Conservation (phyloP, 1,284 basidiomycete species). For the Trametes sp. region DNA sequence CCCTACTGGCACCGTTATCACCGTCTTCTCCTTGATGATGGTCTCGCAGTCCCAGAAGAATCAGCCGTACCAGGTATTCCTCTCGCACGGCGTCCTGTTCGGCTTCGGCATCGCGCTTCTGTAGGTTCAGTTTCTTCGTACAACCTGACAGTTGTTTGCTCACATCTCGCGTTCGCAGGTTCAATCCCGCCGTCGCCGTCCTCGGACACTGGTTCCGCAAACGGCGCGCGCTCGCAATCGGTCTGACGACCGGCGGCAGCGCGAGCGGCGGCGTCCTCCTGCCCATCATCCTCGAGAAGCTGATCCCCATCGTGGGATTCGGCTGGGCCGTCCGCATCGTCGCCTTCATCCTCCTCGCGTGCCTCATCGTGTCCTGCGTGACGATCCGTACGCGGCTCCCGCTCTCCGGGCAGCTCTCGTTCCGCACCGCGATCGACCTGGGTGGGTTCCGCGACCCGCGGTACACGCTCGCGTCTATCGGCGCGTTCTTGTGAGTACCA, state of each 20-base stretch:
- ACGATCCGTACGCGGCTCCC: slow-evolving; percentile 30
- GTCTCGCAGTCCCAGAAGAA: slow-evolving; percentile 43
- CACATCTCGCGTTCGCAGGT: slow-evolving; percentile 1
- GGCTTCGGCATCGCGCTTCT: slow-evolving; percentile 44
- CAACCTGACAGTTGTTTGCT: not conserved
- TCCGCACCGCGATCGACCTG: slow-evolving; percentile 38
- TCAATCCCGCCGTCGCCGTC: slow-evolving; percentile 30
- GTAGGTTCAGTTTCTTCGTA: slow-evolving; percentile 29
- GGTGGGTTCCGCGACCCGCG: slow-evolving; percentile 42
- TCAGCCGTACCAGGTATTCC: slow-evolving; percentile 46
- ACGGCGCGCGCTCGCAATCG: slow-evolving; percentile 38
- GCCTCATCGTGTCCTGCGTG: slow-evolving; percentile 40
- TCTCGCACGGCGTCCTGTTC: slow-evolving; percentile 45
- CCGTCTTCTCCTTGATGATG: slow-evolving; percentile 46
- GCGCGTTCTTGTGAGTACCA: slow-evolving; percentile 40
- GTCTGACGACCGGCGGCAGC: slow-evolving; percentile 32
- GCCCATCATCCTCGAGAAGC: slow-evolving; percentile 65
- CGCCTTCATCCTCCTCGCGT: slow-evolving; percentile 43
- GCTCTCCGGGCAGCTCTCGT: slow-evolving; percentile 24
- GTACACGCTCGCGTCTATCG: slow-evolving; percentile 40
- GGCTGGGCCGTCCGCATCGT: slow-evolving; percentile 58
- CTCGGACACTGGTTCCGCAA: slow-evolving; percentile 47
- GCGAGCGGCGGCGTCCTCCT: slow-evolving; percentile 68
- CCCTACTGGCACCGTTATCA: slow-evolving; percentile 41
- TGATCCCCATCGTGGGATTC: slow-evolving; percentile 64